A percentile compares a stretch with the other conserved stretches of the same genome.
Conservation (phyloP, 2,329 filamentous ascomycete species). For the Beauveria sp. region DNA sequence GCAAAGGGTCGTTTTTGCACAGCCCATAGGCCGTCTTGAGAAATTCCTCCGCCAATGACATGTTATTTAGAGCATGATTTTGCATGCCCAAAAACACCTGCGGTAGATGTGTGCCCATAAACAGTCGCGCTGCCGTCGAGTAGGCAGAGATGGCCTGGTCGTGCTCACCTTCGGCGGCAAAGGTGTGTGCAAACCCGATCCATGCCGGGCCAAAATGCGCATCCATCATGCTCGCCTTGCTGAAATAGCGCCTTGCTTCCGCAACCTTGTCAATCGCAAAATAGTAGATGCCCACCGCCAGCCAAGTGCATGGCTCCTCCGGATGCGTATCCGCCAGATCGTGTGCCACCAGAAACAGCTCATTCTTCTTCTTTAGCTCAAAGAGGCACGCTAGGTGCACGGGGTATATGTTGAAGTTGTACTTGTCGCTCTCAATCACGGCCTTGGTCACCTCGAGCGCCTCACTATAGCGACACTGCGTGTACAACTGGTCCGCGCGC, state of each 20-base stretch:
- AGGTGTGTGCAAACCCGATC: constrained; percentile 98
- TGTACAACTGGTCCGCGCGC: constrained; percentile 85
- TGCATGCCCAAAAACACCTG: constrained; percentile 98
- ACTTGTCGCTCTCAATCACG: constrained; percentile 75
- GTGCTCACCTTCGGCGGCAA: constrained; percentile 94
- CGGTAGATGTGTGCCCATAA: constrained; percentile 93
- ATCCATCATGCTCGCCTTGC: constrained; percentile 95
- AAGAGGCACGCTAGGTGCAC: constrained; percentile 87
- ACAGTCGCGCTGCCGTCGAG: constrained; percentile 86
- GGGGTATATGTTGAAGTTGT: constrained; percentile 84
- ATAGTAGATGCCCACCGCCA: constrained; percentile 94
- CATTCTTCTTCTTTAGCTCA: constrained; percentile 78
- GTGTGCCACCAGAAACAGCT: constrained; percentile 85
- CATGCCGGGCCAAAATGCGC: constrained; percentile 94
- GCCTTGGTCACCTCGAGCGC: constrained; percentile 76
- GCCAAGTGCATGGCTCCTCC: constrained; percentile 83
- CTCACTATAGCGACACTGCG: constrained; percentile 86
- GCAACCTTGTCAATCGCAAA: constrained; percentile 82
- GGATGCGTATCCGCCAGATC: constrained; percentile 88
- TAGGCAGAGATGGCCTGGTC: constrained; percentile 98
- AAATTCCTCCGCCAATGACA: constrained; percentile 89
- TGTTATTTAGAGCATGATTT: constrained; percentile 91
- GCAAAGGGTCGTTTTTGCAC: constrained; percentile 76
- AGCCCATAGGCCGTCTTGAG: constrained; percentile 79
- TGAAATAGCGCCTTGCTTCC: constrained; percentile 92